phyloP scores from a whole-genome alignment of 2,329 filamentous ascomycete genomes.

The Calonectria crousiana region DNA sequence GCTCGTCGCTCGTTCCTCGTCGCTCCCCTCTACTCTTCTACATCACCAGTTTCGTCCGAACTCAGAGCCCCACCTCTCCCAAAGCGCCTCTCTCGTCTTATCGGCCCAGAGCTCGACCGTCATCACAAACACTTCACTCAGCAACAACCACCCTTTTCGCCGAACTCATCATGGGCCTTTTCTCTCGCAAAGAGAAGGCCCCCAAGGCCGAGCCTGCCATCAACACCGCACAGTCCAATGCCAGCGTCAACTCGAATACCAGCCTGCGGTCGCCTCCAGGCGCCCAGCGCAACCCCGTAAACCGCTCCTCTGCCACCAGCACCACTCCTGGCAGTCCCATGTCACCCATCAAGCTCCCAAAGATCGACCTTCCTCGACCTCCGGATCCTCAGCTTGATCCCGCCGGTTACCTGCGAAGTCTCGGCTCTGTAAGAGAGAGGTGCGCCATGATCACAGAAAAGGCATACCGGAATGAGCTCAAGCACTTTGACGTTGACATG shows the following conservation, averaged over 20 bases:
- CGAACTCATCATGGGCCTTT: conserved; percentile 63
- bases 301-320: conserved; percentile 65
- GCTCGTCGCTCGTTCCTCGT: conserved; percentile 32
- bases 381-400: conserved; percentile 91
- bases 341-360: conserved; percentile 70
- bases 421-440: conserved; percentile 87
- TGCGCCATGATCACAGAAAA: conserved; percentile 80
- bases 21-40: conserved; percentile 34
- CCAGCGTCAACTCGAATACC: conserved; percentile 64
- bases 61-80: conserved; percentile 37
- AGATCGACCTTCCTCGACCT: conserved; percentile 84
- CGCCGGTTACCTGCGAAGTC: conserved; percentile 89
- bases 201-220: conserved; percentile 57
- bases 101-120: conserved; percentile 35
- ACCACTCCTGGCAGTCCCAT: conserved; percentile 62
- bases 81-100: conserved; percentile 34
- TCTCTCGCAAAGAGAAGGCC: conserved; percentile 67
- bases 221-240: conserved; percentile 60
- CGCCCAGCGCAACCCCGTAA: conserved; percentile 50
- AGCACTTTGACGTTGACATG: conserved; percentile 91
- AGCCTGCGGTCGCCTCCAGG: conserved; percentile 48
- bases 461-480: conserved; percentile 80
- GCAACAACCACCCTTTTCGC: conserved; percentile 24
- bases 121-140: conserved; percentile 16
- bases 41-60: conserved; percentile 24